Percentiles rank a stretch among this genome's conserved stretches.
These are phyloP conservation scores for Ceratobasidium sp. DNA, from an alignment of 1,284 basidiomycete species.

Conservation along the genomic window DNA sequence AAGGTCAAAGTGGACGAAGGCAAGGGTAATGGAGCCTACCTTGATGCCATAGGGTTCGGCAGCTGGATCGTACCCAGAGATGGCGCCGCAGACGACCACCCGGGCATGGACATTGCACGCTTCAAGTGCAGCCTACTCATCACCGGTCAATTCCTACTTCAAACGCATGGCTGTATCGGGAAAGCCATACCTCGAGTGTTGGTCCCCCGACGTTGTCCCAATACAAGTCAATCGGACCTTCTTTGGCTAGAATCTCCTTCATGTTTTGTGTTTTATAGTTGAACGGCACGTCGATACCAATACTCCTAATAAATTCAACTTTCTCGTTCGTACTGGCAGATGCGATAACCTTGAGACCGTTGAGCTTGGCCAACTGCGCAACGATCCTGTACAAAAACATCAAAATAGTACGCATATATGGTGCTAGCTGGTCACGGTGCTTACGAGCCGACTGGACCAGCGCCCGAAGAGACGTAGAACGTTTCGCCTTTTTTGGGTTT, in stretches of 20 bases:
- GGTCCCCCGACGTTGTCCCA: slow-evolving; percentile 47
- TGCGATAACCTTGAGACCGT: slow-evolving; percentile 60
- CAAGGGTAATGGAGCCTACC: background rate
- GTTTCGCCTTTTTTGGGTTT: slow-evolving; percentile 66
- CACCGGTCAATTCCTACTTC: no score
- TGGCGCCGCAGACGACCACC: slow-evolving; percentile 51
- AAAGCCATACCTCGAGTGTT: slow-evolving; percentile 35
- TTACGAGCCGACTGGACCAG: slow-evolving; percentile 64
- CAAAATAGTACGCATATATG: background rate
- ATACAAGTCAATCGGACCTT: slow-evolving; percentile 56
- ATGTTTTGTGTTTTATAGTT: slow-evolving; percentile 59
- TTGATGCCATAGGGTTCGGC: slow-evolving; percentile 50
- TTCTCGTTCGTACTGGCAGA: slow-evolving; percentile 61
- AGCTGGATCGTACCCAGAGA: slow-evolving; percentile 49
- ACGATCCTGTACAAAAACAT: slow-evolving; percentile 51
- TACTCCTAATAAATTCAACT: slow-evolving; percentile 58
- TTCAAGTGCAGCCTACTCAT: slow-evolving; percentile 47
- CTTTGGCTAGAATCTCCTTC: slow-evolving; percentile 59
- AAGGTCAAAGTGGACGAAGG: background rate
- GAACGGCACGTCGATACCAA: slow-evolving; percentile 59
- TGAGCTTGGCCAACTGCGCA: slow-evolving; percentile 59
- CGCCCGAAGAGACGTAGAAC: slow-evolving; percentile 68
- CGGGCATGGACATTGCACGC: slow-evolving; percentile 51
- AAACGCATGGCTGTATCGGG: no score
- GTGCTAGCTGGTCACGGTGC: slow-evolving; percentile 51